Conservation (phyloP, 805 yeast genomes). For the Yamadazyma philogaea region DNA sequence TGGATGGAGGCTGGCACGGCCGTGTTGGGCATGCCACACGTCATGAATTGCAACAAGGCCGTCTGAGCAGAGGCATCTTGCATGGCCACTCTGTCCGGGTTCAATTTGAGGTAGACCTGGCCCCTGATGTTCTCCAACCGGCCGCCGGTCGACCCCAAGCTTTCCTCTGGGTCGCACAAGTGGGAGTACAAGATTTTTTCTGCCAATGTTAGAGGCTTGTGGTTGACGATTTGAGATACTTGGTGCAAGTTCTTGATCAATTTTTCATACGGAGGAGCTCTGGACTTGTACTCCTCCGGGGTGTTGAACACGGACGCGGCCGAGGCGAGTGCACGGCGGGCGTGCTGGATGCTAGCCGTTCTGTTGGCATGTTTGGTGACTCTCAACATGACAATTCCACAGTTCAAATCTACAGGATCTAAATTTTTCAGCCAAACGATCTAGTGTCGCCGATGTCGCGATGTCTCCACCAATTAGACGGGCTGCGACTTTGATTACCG, state of each 20-base stretch:
- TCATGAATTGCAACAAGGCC: slow-evolving; percentile 98
- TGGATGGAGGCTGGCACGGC: slow-evolving; percentile 95
- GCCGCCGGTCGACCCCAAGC: slow-evolving; percentile 51
- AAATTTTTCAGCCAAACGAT: slow-evolving; percentile 2
- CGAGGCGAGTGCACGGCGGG: slow-evolving; percentile 26
- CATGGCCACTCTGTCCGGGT: slow-evolving; percentile 98
- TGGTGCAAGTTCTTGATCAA: slow-evolving; percentile 58
- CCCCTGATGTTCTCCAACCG: slow-evolving; percentile 68
- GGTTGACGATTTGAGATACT: slow-evolving; percentile 63
- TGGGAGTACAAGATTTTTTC: slow-evolving; percentile 95
- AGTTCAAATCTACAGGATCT: neutral
- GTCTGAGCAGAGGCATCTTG: slow-evolving; percentile 99
- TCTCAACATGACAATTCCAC: slow-evolving; percentile 4
- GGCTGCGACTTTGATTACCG: slow-evolving; percentile 11
- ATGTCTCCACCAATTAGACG: slow-evolving; percentile 12
- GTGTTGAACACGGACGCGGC: slow-evolving; percentile 25
- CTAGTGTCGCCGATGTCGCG: neutral
- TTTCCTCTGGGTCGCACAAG: slow-evolving; percentile 81
- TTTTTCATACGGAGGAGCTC: slow-evolving; percentile 87
- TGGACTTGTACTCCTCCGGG: slow-evolving; percentile 60
- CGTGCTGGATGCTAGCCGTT: slow-evolving; percentile 3
- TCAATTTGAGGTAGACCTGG: slow-evolving; percentile 80
- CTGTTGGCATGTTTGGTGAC: slow-evolving; percentile 15
- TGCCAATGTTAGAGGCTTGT: slow-evolving; percentile 83
- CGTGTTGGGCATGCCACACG: slow-evolving; percentile 84